Conservation (phyloP, 1,284 basidiomycete genomes). For the Sparassis latifolia region DNA sequence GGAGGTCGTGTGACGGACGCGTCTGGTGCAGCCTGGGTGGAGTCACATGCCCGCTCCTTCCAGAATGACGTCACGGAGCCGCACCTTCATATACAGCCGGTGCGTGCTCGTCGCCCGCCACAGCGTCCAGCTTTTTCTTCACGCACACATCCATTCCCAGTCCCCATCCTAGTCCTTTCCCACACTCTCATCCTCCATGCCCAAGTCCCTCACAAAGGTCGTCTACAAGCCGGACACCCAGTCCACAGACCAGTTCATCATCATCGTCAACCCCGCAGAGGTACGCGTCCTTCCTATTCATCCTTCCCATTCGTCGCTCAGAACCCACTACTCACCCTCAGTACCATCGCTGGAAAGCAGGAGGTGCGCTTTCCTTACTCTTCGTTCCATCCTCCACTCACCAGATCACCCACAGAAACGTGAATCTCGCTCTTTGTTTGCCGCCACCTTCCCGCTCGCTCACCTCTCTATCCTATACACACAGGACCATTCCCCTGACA, state of each 20-base stretch:
- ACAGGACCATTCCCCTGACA: constrained; percentile 58
- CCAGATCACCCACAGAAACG: constrained; percentile 53
- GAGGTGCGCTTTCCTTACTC: constrained; percentile 47
- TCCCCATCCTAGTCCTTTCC: neutral
- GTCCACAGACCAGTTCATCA: constrained; percentile 62
- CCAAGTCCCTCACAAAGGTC: constrained; percentile 49
- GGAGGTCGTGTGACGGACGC: no score
- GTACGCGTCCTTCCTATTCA: constrained; percentile 39
- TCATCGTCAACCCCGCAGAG: constrained; percentile 63
- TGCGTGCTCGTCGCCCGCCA: neutral
- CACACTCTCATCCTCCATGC: constrained; percentile 8
- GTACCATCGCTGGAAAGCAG: constrained; percentile 75
- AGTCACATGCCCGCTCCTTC: no score
- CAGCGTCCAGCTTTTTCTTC: neutral
- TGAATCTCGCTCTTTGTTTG: constrained; percentile 37
- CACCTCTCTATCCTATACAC: constrained; percentile 8
- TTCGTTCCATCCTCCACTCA: constrained; percentile 12
- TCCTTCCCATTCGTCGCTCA: constrained; percentile 6
- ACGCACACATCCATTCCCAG: neutral
- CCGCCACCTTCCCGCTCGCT: constrained; percentile 18
- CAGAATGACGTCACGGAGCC: neutral
- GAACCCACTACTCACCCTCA: constrained; percentile 30
- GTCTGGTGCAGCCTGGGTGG: no score
- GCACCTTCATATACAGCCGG: neutral
- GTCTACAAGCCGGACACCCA: constrained; percentile 71